Evolutionary conservation across 1,139 yeast genomes (phyloP).

Genomic region (Zygoascus sp.): DNA sequence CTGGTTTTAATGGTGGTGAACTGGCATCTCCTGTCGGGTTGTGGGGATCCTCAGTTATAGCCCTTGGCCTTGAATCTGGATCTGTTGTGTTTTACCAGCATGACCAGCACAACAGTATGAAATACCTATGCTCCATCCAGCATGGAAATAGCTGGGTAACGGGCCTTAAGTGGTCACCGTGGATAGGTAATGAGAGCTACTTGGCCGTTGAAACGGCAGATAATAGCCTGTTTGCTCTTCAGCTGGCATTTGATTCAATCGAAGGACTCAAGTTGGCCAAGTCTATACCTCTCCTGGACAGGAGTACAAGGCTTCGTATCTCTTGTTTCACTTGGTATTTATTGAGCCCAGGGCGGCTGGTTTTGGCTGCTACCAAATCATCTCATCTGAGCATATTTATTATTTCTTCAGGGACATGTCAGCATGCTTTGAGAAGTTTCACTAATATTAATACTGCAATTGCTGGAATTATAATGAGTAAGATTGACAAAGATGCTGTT

Average conservation of each 20-base stretch:
- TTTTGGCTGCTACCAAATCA: conserved; percentile 1
- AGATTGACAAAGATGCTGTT: conserved; percentile 6
- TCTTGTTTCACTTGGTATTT: conserved; percentile 3
- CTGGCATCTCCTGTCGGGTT: conserved; percentile 7
- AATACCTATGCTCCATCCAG: conserved; percentile 8
- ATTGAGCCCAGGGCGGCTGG: not conserved
- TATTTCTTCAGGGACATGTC: not conserved
- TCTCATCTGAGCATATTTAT: conserved; percentile 2
- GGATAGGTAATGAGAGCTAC: conserved; percentile 10
- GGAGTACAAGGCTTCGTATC: not conserved
- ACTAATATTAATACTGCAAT: conserved; percentile 7
- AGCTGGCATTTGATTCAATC: not conserved
- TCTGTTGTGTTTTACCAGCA: conserved; percentile 18
- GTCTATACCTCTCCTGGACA: not conserved
- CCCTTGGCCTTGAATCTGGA: conserved; percentile 23
- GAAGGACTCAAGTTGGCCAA: not conserved
- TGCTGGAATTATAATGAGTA: not conserved
- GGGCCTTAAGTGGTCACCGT: conserved; percentile 17
- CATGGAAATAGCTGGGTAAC: conserved; percentile 17
- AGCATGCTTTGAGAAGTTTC: not conserved
- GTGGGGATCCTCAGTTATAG: conserved; percentile 25
- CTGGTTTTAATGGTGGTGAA: conserved; percentile 15
- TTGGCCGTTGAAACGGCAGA: conserved; percentile 9
- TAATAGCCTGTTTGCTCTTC: not conserved
- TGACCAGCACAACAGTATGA: conserved; percentile 11